Conservation (phyloP, 2,329 filamentous ascomycete species). For the Colletotrichum sp. region DNA sequence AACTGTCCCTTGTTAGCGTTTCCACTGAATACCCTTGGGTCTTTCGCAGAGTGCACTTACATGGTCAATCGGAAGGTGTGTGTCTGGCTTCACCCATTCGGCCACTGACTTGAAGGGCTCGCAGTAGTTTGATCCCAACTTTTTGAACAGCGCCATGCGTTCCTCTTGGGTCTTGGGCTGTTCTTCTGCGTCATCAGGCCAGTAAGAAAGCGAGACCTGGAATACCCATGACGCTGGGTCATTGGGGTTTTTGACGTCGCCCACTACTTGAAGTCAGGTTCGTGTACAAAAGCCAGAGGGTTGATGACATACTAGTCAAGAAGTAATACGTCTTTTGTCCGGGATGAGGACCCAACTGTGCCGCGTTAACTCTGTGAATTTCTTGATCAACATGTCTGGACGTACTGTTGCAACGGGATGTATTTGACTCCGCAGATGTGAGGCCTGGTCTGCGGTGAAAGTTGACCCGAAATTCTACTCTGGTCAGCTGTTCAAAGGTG, state of each 20-base stretch:
- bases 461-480: not conserved
- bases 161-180: not conserved
- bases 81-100: not conserved
- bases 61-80: not conserved
- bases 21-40: not conserved
- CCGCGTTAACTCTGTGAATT: not conserved
- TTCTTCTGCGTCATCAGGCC: not conserved
- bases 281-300: not conserved
- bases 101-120: not conserved
- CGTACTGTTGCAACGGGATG: not conserved
- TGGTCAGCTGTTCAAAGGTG: not conserved
- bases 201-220: not conserved
- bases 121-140: not conserved
- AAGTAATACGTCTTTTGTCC: not conserved
- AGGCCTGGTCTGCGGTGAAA: not conserved
- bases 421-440: not conserved
- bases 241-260: not conserved
- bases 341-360: not conserved
- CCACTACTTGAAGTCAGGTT: not conserved
- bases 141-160: not conserved
- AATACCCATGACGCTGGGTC: not conserved
- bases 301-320: not conserved
- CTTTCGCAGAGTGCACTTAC: not conserved
- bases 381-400: not conserved
- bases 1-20: not conserved